Conservation (phyloP, 495 filamentous ascomycete genomes). For the Penicillium samsonianum region DNA sequence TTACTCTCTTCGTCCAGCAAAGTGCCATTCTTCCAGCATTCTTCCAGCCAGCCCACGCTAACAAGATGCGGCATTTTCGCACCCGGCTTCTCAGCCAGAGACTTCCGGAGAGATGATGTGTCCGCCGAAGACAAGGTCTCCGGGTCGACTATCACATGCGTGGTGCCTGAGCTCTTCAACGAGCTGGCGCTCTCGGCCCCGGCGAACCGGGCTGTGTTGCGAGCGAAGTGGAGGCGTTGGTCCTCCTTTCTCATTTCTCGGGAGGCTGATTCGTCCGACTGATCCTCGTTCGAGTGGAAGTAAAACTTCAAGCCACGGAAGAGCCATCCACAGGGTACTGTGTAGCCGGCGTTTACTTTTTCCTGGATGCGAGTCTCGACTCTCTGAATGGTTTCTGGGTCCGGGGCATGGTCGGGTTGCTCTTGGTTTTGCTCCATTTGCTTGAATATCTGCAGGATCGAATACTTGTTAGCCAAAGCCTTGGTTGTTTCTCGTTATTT, state of each 20-base stretch:
- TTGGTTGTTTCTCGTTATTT: not conserved
- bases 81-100: conserved; percentile 26
- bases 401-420: conserved; percentile 26
- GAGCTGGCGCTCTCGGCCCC: conserved; percentile 48
- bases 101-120: conserved; percentile 31
- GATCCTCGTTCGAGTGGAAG: conserved; percentile 36
- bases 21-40: conserved; percentile 78
- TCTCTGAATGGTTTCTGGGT: conserved; percentile 48
- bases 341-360: conserved; percentile 39
- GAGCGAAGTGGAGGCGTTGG: conserved; percentile 28
- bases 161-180: conserved; percentile 22
- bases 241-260: conserved; percentile 5
- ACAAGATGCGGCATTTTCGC: conserved; percentile 70
- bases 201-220: conserved; percentile 62
- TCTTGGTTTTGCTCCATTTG: conserved; percentile 44
- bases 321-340: conserved; percentile 58
- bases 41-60: conserved; percentile 68
- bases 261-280: not conserved
- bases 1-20: conserved; percentile 75
- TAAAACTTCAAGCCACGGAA: conserved; percentile 64
- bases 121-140: conserved; percentile 21
- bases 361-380: conserved; percentile 59
- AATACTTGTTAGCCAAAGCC: not conserved
- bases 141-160: conserved; percentile 40
- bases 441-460: conserved; percentile 39